phyloP scores from a whole-genome alignment of 106 monocot genomes.

The Hemerocallis citrina region DNA sequence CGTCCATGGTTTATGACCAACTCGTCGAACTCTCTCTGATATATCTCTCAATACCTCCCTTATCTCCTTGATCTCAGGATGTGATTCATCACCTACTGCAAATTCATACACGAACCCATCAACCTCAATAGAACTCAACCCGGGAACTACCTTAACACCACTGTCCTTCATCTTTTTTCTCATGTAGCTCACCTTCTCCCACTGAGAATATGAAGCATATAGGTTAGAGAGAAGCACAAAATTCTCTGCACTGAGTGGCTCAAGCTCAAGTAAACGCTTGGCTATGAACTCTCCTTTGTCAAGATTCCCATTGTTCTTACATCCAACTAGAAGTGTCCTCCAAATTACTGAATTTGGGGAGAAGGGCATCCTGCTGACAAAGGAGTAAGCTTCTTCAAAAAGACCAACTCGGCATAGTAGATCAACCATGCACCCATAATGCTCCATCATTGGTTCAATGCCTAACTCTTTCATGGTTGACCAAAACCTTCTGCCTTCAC shows the following conservation, averaged over 20 bases:
- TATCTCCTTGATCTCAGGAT: slow-evolving; percentile 72
- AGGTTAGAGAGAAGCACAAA: slow-evolving; percentile 87
- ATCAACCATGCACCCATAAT: slow-evolving; percentile 99
- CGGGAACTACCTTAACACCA: slow-evolving; percentile 49
- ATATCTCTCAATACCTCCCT: slow-evolving; percentile 46
- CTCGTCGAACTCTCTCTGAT: slow-evolving; percentile 27
- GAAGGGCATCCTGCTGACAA: slow-evolving; percentile 65
- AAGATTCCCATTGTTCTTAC: slow-evolving; percentile 34
- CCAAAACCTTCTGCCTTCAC: slow-evolving; percentile 61
- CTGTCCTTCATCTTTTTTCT: slow-evolving; percentile 81
- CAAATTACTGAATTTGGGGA: slow-evolving; percentile 71
- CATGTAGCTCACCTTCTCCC: slow-evolving; percentile 73
- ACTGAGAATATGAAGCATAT: slow-evolving; percentile 68
- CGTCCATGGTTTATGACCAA: slow-evolving; percentile 69
- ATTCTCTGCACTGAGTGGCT: slow-evolving; percentile 73
- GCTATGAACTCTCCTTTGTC: slow-evolving; percentile 49
- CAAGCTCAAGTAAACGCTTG: slow-evolving; percentile 52
- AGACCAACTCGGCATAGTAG: slow-evolving; percentile 55
- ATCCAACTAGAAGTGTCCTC: slow-evolving; percentile 79
- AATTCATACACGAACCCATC: slow-evolving; percentile 74
- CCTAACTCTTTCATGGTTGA: slow-evolving; percentile 58
- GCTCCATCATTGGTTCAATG: slow-evolving; percentile 69
- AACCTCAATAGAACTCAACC: slow-evolving; percentile 78
- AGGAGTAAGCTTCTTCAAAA: slow-evolving; percentile 65
- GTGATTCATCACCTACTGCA: slow-evolving; percentile 60